Evolutionary conservation across 1,139 yeast genomes (phyloP), one percentile per base, ranked within the genome.

Genomic region (Debaryomyces fabryi): DNA sequence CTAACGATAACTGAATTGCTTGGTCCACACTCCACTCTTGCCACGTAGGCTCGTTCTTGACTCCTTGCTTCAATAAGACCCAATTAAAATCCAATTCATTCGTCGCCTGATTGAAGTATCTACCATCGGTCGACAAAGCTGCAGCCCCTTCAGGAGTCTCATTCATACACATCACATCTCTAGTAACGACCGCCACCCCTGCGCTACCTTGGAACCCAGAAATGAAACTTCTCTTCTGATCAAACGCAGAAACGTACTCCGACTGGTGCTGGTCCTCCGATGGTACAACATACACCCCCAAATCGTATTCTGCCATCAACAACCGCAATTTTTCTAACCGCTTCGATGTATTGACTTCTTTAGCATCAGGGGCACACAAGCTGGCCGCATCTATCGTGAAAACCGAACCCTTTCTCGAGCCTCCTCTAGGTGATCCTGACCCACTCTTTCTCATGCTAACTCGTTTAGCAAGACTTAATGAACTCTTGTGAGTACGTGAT

Each of bases 201-300:
- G 98, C 97, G 49, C 96, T 86, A 4, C 99, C 99, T 49, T 89
- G 87, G 70, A 93, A 93, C 0, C 96, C 96, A 23, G 93, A 83
- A 43, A 93, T 88, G 58, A 88, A 92, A 47, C 85, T 82, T 58
- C 98, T 79, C 61, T 93, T 85, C 68, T 89, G 92, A 66, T 93
- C 98, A 35, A 81, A 78, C 2, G 79, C 69, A 0, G 93, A 79
- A 18, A 91, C 95, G 60, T 92, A 93, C 68, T 93, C 98, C 21
- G 91, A 84, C 70, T 89, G 96, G 68, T 93, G 99, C 56, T 88
- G 96, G 66, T 93, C 99, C 67, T 90, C 97, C 39, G 95, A 85
- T 12, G 97, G 96, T 8, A 93, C 81, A 46, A 93, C 76, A 64
- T 93, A 93, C 47, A 88, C 84, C 10, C 87, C 93, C 47, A 93